Percentiles rank a stretch among this genome's conserved stretches.
Conservation (phyloP, 2,329 filamentous ascomycete genomes). For the Cladosporium halotolerans region DNA sequence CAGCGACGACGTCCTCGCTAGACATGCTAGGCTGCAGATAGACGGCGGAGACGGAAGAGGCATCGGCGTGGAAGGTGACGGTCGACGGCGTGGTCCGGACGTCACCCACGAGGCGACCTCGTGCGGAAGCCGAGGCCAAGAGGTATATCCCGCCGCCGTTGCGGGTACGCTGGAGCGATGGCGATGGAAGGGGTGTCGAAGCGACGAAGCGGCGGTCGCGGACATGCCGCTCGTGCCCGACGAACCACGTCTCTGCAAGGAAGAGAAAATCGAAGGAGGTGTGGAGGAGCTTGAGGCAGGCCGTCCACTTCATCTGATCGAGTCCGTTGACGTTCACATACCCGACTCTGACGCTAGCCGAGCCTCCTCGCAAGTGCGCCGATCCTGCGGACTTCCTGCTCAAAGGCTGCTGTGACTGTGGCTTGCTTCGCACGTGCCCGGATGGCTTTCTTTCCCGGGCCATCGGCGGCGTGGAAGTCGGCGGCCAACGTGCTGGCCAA, state of each 20-base stretch:
- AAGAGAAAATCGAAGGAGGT: conserved; percentile 1
- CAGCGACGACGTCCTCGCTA: neutral
- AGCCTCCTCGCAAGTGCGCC: neutral
- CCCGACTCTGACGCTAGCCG: neutral
- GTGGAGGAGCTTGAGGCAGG: neutral
- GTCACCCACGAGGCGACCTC: neutral
- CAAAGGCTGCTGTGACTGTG: neutral
- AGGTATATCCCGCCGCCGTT: neutral
- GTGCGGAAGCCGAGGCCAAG: neutral
- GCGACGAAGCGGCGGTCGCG: neutral
- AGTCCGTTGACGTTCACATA: neutral
- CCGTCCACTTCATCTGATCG: neutral
- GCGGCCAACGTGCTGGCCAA: neutral
- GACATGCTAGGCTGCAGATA: conserved; percentile 1
- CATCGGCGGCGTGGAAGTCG: neutral
- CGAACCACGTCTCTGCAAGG: neutral
- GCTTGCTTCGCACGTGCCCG: neutral
- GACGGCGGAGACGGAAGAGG: neutral
- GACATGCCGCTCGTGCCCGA: neutral
- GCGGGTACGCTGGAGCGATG: neutral
- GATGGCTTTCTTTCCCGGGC: neutral
- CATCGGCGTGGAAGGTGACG: neutral
- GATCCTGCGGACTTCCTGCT: neutral
- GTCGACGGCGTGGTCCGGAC: neutral
- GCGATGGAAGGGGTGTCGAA: neutral